Base-by-base conservation (phyloP, 495 filamentous ascomycete genomes). In the Schizothecium vesticola region DNA sequence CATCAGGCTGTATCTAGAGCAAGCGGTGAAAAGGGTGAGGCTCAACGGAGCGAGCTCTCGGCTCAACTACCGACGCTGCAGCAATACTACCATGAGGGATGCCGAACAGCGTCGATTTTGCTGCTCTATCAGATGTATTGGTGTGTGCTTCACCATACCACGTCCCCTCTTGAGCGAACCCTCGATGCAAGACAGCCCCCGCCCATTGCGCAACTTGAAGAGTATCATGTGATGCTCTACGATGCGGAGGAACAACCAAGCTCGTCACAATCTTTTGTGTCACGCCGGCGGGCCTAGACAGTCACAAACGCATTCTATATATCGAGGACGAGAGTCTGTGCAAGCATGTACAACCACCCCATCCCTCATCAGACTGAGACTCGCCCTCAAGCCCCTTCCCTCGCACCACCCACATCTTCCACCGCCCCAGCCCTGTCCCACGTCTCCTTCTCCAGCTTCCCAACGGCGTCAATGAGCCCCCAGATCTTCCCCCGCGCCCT, bases 371-470 rank as follows among this genome's bases (percentile, higher is more conserved):
- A 43, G 0, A n/a, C 43, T 6, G 19, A 51, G 43, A 51, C 43
- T n/a, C 43, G 19, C n/a, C 43, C 29, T 70, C 63, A 72, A n/a
- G 62, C 56, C n/a, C 69, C 67, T 2, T 61, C 66, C 65, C 71
- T 64, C 10, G 82, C 83, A 67, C 81, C 84, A 6, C 91, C 91
- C 56, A 87, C 73, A 77, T 93, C 90, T 75, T 93, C 91, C 33
- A 88, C 84, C 6, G 91, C 90, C 78, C 86, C 89, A 22, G 76
- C 73, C 64, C 86, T 78, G 80, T 95, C 86, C 93, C 93, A 96
- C 62, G 86, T 94, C 64, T 82, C 84, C 68, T 84, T 81, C 80
- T 96, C 93, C 56, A 97, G 74, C 59, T 65, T 73, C 68, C 84
- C 78, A 3, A 94, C 88, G 11, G 80, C 74, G 12, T 74, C 75